A percentile compares a stretch with the other conserved stretches of the same genome.
Conservation (phyloP, 805 yeast genomes). For the Metschnikowia kofuensis region DNA sequence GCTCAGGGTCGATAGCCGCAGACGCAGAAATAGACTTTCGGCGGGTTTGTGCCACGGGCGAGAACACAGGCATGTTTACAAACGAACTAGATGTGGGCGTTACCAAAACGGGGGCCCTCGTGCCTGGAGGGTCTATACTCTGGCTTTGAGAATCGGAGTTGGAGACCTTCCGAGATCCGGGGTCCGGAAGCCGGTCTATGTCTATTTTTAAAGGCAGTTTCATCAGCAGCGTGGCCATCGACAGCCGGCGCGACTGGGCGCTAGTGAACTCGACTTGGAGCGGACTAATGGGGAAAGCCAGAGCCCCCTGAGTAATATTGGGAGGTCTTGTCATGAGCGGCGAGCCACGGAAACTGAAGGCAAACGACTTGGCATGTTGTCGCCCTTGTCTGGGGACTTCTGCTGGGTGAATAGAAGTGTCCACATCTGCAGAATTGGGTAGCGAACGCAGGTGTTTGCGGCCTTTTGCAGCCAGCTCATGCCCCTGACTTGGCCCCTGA, state of each 20-base stretch:
- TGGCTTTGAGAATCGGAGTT: not conserved
- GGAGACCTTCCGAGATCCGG: not conserved
- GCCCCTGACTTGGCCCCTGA: too few relatives aligned
- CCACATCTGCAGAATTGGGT: slow-evolving; percentile 7
- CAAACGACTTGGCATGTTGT: slow-evolving; percentile 14
- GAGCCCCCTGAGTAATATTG: slow-evolving; percentile 7
- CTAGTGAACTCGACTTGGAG: slow-evolving; percentile 18
- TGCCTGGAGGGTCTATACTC: not conserved
- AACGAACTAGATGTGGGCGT: slow-evolving; percentile 12
- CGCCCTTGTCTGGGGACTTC: slow-evolving; percentile 5
- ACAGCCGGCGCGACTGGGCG: slow-evolving; percentile 37
- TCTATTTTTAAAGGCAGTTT: slow-evolving; percentile 6
- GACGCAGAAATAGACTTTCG: slow-evolving; percentile 11
- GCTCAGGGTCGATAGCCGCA: not conserved
- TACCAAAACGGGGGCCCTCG: not conserved
- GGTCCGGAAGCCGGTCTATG: not conserved
- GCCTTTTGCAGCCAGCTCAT: not conserved
- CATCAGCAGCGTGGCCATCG: slow-evolving; percentile 38
- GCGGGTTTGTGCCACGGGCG: slow-evolving; percentile 12
- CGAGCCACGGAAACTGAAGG: slow-evolving; percentile 9
- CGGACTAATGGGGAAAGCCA: slow-evolving; percentile 17
- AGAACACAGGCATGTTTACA: slow-evolving; percentile 7
- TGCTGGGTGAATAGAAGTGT: not conserved
- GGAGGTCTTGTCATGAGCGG: slow-evolving; percentile 10
- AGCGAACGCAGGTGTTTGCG: slow-evolving; percentile 17